Base-by-base conservation (phyloP, 163 green algal genomes). In the Chlamydomonas reinhardtii region DNA sequence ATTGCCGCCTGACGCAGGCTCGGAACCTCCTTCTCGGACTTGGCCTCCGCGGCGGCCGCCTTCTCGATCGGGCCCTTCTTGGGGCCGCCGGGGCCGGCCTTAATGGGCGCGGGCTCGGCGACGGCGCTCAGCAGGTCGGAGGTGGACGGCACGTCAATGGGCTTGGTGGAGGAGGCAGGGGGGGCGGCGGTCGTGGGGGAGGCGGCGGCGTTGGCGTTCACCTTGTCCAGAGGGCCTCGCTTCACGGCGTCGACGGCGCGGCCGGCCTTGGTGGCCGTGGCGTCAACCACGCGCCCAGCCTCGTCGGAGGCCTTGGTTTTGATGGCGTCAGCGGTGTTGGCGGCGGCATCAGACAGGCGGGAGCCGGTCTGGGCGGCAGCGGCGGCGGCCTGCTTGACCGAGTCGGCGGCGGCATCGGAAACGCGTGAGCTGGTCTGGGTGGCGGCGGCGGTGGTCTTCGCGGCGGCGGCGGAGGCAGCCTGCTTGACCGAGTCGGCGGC, bases 61-160 rank as follows among this genome's bases (percentile, higher is more conserved):
- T 37, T 34, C 31, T 66, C 31, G 0, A 85, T 14, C 27, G 78
- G 78, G 48, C 78, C 78, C 48, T 76, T 69, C 48, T 56, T 56
- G 48, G 48, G 11, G 9, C 48, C 48, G 66, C 78, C 78, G 22
- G 78, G 78, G 0, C 48, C 78, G 48, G 48, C 48, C 48, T 56
- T 56, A 14, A 56, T 19, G 4, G 78, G 66, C 37, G 20, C 74
- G 48, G 78, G 78, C 66, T 77, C 43, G 0, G 78, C 43, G 27
- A 85, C 78, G 9, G 66, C 29, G 48, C 48, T 61, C 31, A 85
- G 78, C 62, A 85, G 48, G 29, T 85, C 78, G 32, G 78, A 85
- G 48, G 24, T 85, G 78, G 78, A 4, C 9, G n/a, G 78, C 43
- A 85, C n/a, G 9, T 71, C 52, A 17, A 35, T 66, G 48, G 78